Evolutionary conservation across 495 filamentous ascomycete genomes (phyloP), one percentile per base, ranked within the genome.

Genomic region (Rhizodiscina lignyota): DNA sequence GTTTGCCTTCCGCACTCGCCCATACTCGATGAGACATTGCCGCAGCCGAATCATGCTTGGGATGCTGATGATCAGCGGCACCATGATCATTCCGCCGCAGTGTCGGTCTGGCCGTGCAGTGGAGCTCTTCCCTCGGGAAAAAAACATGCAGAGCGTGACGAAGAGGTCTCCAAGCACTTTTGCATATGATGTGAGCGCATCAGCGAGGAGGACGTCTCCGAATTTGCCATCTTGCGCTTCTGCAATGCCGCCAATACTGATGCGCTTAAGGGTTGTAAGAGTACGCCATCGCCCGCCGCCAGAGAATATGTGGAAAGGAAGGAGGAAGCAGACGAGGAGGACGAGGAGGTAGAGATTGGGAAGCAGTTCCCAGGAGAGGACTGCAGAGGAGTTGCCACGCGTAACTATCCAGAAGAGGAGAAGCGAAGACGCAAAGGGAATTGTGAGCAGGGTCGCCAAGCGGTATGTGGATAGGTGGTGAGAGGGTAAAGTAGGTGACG

Each of bases 111-210:
- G 85, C 26, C 72, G 73, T 5, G 70, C 73, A 11, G 86, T 94
- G 3, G 83, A 77, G 17, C 74, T 77, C 19, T 73, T 63, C 6
- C 68, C 66, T 0, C 63, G 51, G 6, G 60, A 59, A 44, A 94
- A 66, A 56, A 93, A 85, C 84, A 93, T 92, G 68, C 84, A 94
- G 28, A 80, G 59, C 21, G 75, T 72, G 32, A 94, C 73, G 51
- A 78, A 89, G n/a, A 94, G 58, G 53, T 96, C 91, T 3, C 74
- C 86, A 2, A 94, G 61, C 18, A 94, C 74, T 47, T 85, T 92
- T 29, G 89, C 77, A 53, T 96, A 97, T 43, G 79, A 87, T 5
- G 89, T 97, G 39, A 97, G 58, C 22, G 79, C 86, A 66, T 97
- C 89, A 5, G 89, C 85, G n/a, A 96, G 66, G 27, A 97, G 60